phyloP scores from a whole-genome alignment of 441 rosid genomes.

The Kokia cookei region DNA sequence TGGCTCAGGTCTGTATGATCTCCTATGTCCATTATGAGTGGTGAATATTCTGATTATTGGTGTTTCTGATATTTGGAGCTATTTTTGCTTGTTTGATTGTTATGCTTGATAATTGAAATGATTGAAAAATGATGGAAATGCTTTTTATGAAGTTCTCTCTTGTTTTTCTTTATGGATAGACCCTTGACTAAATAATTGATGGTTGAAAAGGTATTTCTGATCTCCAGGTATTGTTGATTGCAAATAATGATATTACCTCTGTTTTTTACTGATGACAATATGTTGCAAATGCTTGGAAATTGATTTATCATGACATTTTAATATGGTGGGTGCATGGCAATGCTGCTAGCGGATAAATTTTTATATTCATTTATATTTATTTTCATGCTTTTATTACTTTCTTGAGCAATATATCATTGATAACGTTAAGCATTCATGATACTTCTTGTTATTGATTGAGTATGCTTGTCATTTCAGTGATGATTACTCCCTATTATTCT shows the following conservation, averaged over 20 bases:
- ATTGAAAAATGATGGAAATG: neutral
- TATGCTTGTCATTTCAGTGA: neutral
- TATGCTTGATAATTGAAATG: neutral
- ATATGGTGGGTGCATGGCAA: neutral
- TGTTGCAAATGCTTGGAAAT: neutral
- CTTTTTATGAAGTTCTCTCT: neutral
- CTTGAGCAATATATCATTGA: neutral
- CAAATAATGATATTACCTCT: neutral
- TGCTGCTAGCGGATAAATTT: neutral
- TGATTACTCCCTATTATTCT: neutral
- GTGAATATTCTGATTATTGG: neutral
- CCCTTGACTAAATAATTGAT: neutral
- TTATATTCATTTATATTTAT: neutral
- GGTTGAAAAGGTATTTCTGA: neutral
- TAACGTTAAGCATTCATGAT: neutral
- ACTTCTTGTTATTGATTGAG: neutral
- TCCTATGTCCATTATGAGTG: neutral
- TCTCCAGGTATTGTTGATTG: neutral
- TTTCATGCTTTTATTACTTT: neutral
- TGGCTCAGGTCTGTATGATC: conserved; percentile 50
- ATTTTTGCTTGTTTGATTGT: neutral
- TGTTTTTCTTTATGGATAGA: neutral
- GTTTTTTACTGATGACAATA: neutral
- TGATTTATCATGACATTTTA: neutral
- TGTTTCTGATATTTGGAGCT: neutral